Base-by-base conservation (phyloP, 2,329 filamentous ascomycete species). In the Exophiala aquamarina region DNA sequence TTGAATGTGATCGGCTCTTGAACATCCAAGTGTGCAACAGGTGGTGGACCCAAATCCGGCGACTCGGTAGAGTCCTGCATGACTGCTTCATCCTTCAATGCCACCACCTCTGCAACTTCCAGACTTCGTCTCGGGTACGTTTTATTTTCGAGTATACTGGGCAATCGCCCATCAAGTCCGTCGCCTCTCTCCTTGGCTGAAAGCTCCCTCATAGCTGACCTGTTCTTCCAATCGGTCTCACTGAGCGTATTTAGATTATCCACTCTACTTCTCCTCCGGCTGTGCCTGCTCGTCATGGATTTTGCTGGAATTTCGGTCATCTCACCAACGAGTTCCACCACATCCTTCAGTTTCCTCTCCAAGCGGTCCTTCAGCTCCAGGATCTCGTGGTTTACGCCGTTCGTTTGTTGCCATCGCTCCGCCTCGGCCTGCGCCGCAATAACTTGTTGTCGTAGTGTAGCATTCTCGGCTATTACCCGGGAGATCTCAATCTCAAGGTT, bases 401-500 rank as follows among this genome's bases (percentile, higher is more conserved):
- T 69, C 20, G 68, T 68, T 38, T 66, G 66, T 35, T 71, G 66
- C 26, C 70, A 67, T 57, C 71, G 70, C 55, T 78, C 74, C 41
- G 79, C 65, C 34, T 79, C 73, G 42, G 75, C 73, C 36, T 77
- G 74, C n/a, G 82, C 67, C 18, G 72, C 72, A 42, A 83, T 74
- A 7, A 81, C 71, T 56, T 81, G 73, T 63, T 83, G 78, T 43
- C 79, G 72, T 7, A 85, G 69, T 3, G 75, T 70, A 15, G 83
- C 68, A 56, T 84, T 84, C 49, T 84, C 80, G 20, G 76, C 70
- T 32, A 83, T 70, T 8, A 85, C 69, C 40, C 79, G 74, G 31
- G 78, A 76, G 31, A 79, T 72, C 59, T 85, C 81, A n/a, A 74
- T 71, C 61, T 85, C 81, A 41, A 85, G 72, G 46, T 71, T 77